Base-by-base conservation (phyloP, 345 rosid species). In the Camelina hispida region DNA sequence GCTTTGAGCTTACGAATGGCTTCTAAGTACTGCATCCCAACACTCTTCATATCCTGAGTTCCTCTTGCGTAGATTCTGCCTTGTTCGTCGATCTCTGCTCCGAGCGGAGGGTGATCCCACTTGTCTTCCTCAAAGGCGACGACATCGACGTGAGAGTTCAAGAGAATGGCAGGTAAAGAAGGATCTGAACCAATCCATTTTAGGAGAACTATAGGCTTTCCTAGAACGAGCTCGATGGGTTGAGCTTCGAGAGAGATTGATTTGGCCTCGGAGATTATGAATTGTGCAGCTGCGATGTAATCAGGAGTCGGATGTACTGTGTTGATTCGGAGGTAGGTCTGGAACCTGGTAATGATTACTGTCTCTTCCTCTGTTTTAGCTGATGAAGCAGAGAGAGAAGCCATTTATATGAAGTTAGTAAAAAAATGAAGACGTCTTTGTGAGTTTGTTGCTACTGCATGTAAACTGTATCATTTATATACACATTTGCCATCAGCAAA, bases 1-100 rank as follows among this genome's bases (percentile, higher is more conserved):
- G 80, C 57, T 76, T 73, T 81, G 66, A 91, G 61, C 74, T 71
- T 78, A 13, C 97, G 90, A 59, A 87, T 71, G 9, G 98, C 97
- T 73, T 91, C 96, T 52, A 91, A 66, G 69, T 93, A 88, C 89
- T 91, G 98, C 89, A 83, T 84, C 6, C 96, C 93, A 9, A 91
- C 92, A 46, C 98, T 89, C 87, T 89, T 93, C 97, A 93, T 93
- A 67, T 93, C 98, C 85, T 91, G 98, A 14, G 93, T 84, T 42
- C 98, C 98, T 65, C 98, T 78, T 12, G 93, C 97, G 32, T 77
- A 91, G 65, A 93, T 88, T 46, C 82, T 81, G 2, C 96, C 98
- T 0, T 32, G 55, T 22, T 76, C 81, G 69, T 91, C 98, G 46
- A 91, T 42, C 72, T 86, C 88, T 62, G 89, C 97, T 9, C 66